phyloP scores from a whole-genome alignment of 495 filamentous ascomycete genomes.

The Annulohypoxylon nitens region DNA sequence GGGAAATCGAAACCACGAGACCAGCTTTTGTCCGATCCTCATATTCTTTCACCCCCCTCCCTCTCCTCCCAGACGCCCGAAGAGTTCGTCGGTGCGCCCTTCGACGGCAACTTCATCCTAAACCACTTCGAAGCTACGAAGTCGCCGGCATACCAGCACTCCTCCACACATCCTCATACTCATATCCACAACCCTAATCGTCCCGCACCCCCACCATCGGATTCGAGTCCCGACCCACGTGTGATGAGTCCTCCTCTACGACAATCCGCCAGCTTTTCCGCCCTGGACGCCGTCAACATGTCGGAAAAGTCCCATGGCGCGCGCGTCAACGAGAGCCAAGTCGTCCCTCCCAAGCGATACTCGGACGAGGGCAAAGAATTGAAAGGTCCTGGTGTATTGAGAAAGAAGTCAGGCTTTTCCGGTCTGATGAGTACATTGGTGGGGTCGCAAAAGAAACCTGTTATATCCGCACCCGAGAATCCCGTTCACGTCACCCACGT shows the following conservation, averaged over 20 bases:
- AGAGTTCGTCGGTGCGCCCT: constrained; percentile 77
- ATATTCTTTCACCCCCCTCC: constrained; percentile 65
- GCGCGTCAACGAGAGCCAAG: constrained; percentile 69
- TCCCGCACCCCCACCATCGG: constrained; percentile 67
- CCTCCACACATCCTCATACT: constrained; percentile 46
- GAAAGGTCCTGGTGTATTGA: constrained; percentile 67
- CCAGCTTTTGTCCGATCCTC: constrained; percentile 48
- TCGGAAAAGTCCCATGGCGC: constrained; percentile 62
- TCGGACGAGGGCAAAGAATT: constrained; percentile 83
- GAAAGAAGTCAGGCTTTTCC: constrained; percentile 95
- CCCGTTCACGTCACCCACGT: constrained; percentile 98
- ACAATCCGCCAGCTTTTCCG: constrained; percentile 85
- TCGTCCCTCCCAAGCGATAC: constrained; percentile 78
- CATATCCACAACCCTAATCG: constrained; percentile 26
- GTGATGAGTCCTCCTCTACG: constrained; percentile 72
- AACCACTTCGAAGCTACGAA: constrained; percentile 74
- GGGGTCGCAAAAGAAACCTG: constrained; percentile 87
- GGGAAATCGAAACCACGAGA: constrained; percentile 60
- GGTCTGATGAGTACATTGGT: constrained; percentile 94
- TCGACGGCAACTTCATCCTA: constrained; percentile 77
- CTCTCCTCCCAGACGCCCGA: constrained; percentile 68
- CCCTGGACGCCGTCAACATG: constrained; percentile 61
- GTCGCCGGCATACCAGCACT: constrained; percentile 55
- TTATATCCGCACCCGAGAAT: constrained; percentile 96
- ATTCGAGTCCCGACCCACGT: constrained; percentile 69